A percentile compares a stretch with the other conserved stretches of the same genome.
Evolutionary conservation across 495 filamentous ascomycete genomes (phyloP).

Genomic region (Podospora pseudocomata): DNA sequence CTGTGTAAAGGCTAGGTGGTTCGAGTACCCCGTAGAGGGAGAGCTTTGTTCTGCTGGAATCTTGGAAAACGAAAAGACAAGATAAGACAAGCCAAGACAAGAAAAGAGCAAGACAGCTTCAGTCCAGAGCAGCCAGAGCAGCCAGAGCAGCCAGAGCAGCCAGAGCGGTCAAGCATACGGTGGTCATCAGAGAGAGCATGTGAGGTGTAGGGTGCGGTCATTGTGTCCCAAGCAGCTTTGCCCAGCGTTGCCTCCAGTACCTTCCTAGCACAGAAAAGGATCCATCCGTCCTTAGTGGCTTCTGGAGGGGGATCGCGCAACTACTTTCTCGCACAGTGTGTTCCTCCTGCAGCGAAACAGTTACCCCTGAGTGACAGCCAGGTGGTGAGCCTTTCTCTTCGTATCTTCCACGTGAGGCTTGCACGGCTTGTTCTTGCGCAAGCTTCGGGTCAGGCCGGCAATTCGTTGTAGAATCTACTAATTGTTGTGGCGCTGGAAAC

Average conservation of each 20-base stretch:
- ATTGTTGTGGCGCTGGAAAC: neutral
- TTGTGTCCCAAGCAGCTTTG: neutral
- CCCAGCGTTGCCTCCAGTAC: neutral
- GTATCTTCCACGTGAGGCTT: neutral
- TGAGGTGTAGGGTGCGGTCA: neutral
- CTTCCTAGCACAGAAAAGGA: neutral
- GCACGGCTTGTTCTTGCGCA: neutral
- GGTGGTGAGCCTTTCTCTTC: neutral
- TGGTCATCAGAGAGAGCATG: neutral
- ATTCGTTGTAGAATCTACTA: neutral
- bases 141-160: too few relatives aligned
- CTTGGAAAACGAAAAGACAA: neutral
- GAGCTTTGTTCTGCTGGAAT: too few relatives aligned
- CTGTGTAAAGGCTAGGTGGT: too few relatives aligned
- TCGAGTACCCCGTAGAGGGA: too few relatives aligned
- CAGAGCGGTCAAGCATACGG: neutral
- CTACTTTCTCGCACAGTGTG: neutral
- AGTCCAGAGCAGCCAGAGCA: neutral
- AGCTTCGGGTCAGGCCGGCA: neutral
- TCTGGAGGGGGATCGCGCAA: constrained; percentile 4
- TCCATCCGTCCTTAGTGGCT: constrained; percentile 7
- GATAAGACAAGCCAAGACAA: too few relatives aligned
- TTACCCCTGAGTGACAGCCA: neutral
- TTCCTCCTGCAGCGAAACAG: neutral
- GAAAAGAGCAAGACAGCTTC: neutral